Conservation (phyloP, 208 protist genomes). For the Wallacemonas collosoma region DNA sequence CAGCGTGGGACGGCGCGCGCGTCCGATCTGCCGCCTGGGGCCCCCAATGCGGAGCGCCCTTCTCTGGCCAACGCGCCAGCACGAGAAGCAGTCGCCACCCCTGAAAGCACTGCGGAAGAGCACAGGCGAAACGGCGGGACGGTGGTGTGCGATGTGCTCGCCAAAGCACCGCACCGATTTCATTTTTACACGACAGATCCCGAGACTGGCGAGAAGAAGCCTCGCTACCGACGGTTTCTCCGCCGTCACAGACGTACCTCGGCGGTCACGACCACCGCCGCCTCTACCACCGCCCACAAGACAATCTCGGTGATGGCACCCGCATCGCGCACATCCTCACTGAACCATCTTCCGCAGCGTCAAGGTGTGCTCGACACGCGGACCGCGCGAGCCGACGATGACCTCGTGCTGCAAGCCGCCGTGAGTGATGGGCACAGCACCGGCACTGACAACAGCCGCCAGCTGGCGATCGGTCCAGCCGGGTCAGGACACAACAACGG, state of each 20-base stretch:
- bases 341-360: too few relatives aligned
- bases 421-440: not conserved
- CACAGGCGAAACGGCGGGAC: too few relatives aligned
- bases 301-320: not conserved
- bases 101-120: too few relatives aligned
- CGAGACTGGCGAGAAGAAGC: constrained; percentile 14
- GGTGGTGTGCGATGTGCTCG: constrained; percentile 20
- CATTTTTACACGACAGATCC: constrained; percentile 27
- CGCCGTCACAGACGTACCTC: constrained; percentile 22
- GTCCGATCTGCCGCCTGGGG: not conserved
- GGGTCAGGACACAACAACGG: too few relatives aligned
- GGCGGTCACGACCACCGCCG: not conserved
- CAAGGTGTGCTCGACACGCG: too few relatives aligned
- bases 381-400: not conserved
- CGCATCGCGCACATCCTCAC: too few relatives aligned
- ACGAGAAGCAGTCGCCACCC: too few relatives aligned
- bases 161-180: constrained; percentile 20
- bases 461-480: too few relatives aligned
- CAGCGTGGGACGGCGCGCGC: not conserved
- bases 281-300: not conserved
- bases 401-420: not conserved
- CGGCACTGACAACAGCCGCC: too few relatives aligned
- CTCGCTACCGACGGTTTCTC: constrained; percentile 34
- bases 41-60: too few relatives aligned
- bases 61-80: too few relatives aligned